These are phyloP conservation scores for Eimeria praecox DNA, from an alignment of 169 alveolate genomes.

Conservation along the genomic window DNA sequence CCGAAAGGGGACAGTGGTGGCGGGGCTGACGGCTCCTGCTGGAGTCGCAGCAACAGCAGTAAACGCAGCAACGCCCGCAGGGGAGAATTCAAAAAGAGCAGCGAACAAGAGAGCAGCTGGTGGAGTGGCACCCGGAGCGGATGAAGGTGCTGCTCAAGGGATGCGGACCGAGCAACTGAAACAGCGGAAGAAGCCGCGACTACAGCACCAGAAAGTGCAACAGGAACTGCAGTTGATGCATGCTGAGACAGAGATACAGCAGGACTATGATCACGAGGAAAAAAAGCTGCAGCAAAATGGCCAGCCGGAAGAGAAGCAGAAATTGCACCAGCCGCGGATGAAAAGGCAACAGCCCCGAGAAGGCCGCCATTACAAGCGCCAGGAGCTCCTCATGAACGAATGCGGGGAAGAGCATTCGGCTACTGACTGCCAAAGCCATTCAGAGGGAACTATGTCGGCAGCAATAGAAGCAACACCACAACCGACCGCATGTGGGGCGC, in stretches of 20 bases:
- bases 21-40: neutral
- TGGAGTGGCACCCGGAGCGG: neutral
- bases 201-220: constrained; percentile 20
- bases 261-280: neutral
- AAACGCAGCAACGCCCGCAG: neutral
- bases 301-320: neutral
- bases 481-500: neutral
- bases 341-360: neutral
- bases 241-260: neutral
- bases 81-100: neutral
- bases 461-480: neutral
- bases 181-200: constrained; percentile 43
- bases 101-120: constrained; percentile 13
- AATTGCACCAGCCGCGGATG: neutral
- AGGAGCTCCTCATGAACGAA: neutral
- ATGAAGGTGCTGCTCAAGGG: neutral
- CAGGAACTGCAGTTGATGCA: neutral
- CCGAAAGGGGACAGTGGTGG: neutral
- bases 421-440: neutral
- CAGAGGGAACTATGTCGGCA: neutral
- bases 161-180: neutral
- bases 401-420: neutral
- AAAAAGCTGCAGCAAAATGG: neutral
- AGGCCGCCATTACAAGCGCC: constrained; percentile 2
- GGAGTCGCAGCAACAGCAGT: neutral